Conservation (phyloP, 129 eudicot species). For the Pseudognaphalium luteoalbum region DNA sequence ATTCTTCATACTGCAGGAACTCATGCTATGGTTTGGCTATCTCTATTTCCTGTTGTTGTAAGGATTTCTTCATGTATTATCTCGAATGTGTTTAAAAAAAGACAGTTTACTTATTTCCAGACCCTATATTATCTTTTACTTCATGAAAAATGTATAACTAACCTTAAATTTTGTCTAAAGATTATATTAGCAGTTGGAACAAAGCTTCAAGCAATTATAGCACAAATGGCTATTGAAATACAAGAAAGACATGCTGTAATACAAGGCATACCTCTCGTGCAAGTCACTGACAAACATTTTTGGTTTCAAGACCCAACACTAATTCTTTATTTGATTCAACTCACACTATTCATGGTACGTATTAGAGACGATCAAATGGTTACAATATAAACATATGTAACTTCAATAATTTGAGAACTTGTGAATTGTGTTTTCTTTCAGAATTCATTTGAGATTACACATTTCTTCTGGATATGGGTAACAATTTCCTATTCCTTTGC, state of each 20-base stretch:
- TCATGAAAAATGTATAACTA: constrained; percentile 15
- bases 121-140: constrained; percentile 1
- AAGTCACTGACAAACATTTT: constrained; percentile 40
- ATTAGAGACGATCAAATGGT: neutral
- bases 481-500: neutral
- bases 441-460: constrained; percentile 97
- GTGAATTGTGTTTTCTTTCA: constrained; percentile 36
- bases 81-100: neutral
- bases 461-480: constrained; percentile 94
- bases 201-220: constrained; percentile 83
- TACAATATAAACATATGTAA: neutral
- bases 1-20: constrained; percentile 46
- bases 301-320: constrained; percentile 39
- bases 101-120: neutral
- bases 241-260: constrained; percentile 39
- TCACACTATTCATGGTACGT: constrained; percentile 39
- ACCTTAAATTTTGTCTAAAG: constrained; percentile 39
- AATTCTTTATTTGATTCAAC: constrained; percentile 39
- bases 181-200: constrained; percentile 84
- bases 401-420: constrained; percentile 20
- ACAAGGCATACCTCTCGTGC: constrained; percentile 47
- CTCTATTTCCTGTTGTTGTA: constrained; percentile 74
- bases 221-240: constrained; percentile 69
- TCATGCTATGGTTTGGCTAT: constrained; percentile 70
- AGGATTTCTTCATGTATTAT: constrained; percentile 31